Conservation (phyloP, 2,329 filamentous ascomycete genomes). For the Fusarium oligoseptatum region DNA sequence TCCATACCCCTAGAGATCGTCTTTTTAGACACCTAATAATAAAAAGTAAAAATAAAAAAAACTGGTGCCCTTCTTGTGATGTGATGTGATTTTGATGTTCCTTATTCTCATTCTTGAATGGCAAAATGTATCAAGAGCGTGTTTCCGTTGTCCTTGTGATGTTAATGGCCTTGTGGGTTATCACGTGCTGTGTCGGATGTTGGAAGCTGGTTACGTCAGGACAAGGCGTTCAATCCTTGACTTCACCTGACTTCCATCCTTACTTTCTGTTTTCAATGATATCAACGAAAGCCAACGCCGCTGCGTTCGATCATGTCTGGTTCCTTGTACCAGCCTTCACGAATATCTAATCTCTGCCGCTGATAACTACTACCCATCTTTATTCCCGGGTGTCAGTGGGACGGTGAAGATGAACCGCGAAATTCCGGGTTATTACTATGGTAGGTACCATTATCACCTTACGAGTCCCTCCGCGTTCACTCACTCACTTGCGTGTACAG, state of each 20-base stretch:
- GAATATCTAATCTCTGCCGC: neutral
- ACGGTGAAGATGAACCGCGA: slow-evolving; percentile 49
- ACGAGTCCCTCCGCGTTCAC: neutral
- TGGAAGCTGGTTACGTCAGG: neutral
- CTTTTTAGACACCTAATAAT: slow-evolving; percentile 60
- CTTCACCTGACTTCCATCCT: neutral
- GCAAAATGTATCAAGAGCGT: neutral
- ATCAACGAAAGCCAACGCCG: neutral
- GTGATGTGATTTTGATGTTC: neutral
- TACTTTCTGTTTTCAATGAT: neutral
- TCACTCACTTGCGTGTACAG: slow-evolving; percentile 49
- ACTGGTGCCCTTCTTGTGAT: neutral
- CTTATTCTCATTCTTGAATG: too few species aligned
- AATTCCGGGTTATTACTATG: slow-evolving; percentile 69
- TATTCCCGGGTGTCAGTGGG: neutral
- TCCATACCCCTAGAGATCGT: slow-evolving; percentile 56
- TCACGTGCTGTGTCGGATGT: neutral
- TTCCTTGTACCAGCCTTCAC: neutral
- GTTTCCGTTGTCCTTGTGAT: neutral
- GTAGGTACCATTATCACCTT: slow-evolving; percentile 58
- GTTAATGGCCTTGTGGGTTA: neutral
- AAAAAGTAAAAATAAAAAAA: slow-evolving; percentile 57
- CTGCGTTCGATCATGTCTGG: neutral
- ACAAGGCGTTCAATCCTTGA: neutral
- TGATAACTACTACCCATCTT: neutral